Evolutionary conservation across 805 yeast species (phyloP).

Genomic region (Candida maesae): DNA sequence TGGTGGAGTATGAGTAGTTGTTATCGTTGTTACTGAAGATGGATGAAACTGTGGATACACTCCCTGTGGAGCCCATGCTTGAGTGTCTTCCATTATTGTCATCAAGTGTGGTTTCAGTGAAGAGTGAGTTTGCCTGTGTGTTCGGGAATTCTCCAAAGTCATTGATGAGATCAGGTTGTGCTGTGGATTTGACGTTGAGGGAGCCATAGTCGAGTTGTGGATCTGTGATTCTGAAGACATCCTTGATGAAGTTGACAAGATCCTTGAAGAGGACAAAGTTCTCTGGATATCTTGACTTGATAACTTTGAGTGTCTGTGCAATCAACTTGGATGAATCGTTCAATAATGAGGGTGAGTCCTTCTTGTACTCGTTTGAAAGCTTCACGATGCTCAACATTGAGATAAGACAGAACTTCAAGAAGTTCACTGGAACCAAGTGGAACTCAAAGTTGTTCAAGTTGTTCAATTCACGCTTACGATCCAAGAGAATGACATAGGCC

Average conservation of each 20-base stretch:
- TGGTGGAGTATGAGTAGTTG: conserved; percentile 5
- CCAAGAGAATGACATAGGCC: conserved; percentile 19
- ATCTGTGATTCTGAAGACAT: conserved; percentile 7
- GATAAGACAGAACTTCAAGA: conserved; percentile 22
- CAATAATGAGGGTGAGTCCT: conserved; percentile 7
- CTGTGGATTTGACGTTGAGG: conserved; percentile 1
- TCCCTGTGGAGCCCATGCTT: conserved; percentile 5
- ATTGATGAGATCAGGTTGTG: conserved; percentile 4
- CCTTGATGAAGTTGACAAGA: conserved; percentile 7
- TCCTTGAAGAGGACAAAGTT: conserved; percentile 24
- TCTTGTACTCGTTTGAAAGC: conserved; percentile 9
- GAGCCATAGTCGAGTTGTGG: conserved; percentile 11
- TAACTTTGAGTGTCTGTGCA: conserved; percentile 13
- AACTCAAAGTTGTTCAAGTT: conserved; percentile 27
- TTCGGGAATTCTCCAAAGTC: conserved; percentile 3
- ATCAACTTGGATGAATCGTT: conserved; percentile 18
- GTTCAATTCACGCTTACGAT: conserved; percentile 19
- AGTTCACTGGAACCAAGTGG: conserved; percentile 27
- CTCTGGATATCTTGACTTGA: conserved; percentile 27
- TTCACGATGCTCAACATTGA: conserved; percentile 20
- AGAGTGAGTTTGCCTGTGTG: conserved; percentile 1
- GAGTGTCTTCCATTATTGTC: conserved; percentile 1
- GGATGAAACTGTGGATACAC: conserved; percentile 6
- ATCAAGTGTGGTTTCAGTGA: background rate
- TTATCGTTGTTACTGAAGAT: conserved; percentile 6